A percentile compares a stretch with the other conserved stretches of the same genome.
Evolutionary conservation across 139 green algal species (phyloP).

Genomic region (Closterium sp.): DNA sequence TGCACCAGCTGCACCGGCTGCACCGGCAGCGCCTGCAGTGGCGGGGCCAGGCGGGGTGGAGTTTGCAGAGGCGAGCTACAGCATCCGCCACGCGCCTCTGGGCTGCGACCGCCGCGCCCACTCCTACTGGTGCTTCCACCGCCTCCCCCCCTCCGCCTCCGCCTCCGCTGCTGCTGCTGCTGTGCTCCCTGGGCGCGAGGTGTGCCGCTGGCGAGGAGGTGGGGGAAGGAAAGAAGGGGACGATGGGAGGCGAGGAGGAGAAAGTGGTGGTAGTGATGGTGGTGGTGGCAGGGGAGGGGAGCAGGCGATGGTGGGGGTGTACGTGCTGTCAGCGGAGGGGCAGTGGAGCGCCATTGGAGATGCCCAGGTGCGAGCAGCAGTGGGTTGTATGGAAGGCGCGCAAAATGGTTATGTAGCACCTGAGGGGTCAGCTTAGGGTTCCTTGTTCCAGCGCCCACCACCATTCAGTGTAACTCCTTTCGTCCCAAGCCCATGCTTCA

Average conservation of each 20-base stretch:
- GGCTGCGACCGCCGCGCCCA: conserved; percentile 43
- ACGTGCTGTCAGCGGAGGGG: background rate
- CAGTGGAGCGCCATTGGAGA: background rate
- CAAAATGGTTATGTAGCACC: background rate
- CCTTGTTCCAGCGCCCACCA: too few relatives aligned
- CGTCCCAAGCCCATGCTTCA: too few relatives aligned
- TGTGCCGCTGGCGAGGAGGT: too few relatives aligned
- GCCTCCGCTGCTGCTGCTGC: background rate
- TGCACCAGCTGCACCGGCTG: background rate
- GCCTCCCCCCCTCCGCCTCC: background rate
- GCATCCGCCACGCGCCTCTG: conserved; percentile 21
- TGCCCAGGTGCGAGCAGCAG: background rate
- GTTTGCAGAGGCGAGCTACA: conserved; percentile 17
- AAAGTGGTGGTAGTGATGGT: background rate
- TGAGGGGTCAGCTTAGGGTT: too few relatives aligned
- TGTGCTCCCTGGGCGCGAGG: background rate
- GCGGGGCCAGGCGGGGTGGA: background rate
- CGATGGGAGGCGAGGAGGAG: too few relatives aligned
- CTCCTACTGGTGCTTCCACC: conserved; percentile 26
- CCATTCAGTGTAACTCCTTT: too few relatives aligned
- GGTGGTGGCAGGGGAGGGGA: background rate
- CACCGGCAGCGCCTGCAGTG: too few relatives aligned
- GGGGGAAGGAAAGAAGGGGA: too few relatives aligned
- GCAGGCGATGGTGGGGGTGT: background rate
- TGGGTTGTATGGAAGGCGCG: background rate